Conservation (phyloP, 352 stramenopile species). For the Phytopythium kandeliae region DNA sequence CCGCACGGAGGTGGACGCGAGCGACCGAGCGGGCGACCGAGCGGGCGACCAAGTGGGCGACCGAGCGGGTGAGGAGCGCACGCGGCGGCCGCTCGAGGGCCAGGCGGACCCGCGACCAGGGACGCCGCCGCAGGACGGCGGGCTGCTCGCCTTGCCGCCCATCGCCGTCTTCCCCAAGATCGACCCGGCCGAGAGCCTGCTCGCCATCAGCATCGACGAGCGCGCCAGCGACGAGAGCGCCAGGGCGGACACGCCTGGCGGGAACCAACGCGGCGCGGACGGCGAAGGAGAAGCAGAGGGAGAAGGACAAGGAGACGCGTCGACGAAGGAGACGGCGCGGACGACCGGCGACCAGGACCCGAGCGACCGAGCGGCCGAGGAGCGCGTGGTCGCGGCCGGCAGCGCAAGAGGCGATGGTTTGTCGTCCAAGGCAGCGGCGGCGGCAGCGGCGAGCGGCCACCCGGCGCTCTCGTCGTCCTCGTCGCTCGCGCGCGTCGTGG, state of each 20-base stretch:
- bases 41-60: conserved; percentile 1
- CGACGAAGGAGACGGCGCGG: too few species aligned
- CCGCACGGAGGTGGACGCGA: too few species aligned
- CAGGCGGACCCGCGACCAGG: conserved; percentile 6
- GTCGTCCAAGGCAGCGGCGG: too few species aligned
- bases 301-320: too few species aligned
- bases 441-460: too few species aligned
- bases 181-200: conserved; percentile 26
- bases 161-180: conserved; percentile 25
- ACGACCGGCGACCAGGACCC: too few species aligned
- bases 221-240: background rate
- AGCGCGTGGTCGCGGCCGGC: background rate
- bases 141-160: conserved; percentile 1
- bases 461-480: background rate
- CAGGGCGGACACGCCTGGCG: too few species aligned
- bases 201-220: conserved; percentile 14
- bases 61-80: background rate
- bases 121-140: background rate
- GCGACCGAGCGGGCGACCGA: conserved; percentile 2
- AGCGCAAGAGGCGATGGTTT: background rate
- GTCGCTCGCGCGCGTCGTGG: conserved; percentile 4
- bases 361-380: background rate
- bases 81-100: background rate
- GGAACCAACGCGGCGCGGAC: too few species aligned
- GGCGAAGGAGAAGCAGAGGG: too few species aligned